Evolutionary conservation across 2,329 filamentous ascomycete genomes (phyloP).

Genomic region (Domatiomyces globalis): DNA sequence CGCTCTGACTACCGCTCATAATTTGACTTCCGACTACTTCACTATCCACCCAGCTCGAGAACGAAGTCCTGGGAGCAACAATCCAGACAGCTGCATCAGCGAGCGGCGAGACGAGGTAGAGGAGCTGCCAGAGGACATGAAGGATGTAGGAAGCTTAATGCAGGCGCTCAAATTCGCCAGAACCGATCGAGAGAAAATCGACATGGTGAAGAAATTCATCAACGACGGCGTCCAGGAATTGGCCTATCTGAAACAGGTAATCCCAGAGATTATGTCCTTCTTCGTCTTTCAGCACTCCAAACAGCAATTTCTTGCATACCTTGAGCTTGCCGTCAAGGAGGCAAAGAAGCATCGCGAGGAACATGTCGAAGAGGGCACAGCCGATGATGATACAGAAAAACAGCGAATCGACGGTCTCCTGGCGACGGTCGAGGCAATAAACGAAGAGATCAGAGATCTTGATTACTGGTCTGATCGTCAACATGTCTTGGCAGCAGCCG

Average conservation of each 20-base stretch:
- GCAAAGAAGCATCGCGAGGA: slow-evolving; percentile 37
- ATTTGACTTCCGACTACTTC: slow-evolving; percentile 67
- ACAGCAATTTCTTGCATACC: slow-evolving; percentile 55
- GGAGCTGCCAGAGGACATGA: slow-evolving; percentile 39
- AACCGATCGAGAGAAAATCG: slow-evolving; percentile 85
- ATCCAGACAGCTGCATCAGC: slow-evolving; percentile 20
- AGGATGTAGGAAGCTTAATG: slow-evolving; percentile 56
- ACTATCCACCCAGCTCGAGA: slow-evolving; percentile 49
- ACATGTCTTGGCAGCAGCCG: slow-evolving; percentile 15
- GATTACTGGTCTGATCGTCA: slow-evolving; percentile 73
- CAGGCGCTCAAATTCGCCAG: slow-evolving; percentile 50
- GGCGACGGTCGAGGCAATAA: slow-evolving; percentile 59
- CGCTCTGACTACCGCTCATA: slow-evolving; percentile 41
- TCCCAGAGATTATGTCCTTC: slow-evolving; percentile 71
- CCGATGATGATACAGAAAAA: slow-evolving; percentile 32
- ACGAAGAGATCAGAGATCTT: slow-evolving; percentile 63
- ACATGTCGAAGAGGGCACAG: slow-evolving; percentile 27
- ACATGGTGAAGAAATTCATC: slow-evolving; percentile 71
- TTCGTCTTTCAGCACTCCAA: slow-evolving; percentile 85
- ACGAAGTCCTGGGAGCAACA: slow-evolving; percentile 28
- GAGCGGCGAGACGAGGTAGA: slow-evolving; percentile 30
- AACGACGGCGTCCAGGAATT: slow-evolving; percentile 62
- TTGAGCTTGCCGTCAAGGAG: slow-evolving; percentile 51
- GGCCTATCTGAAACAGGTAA: slow-evolving; percentile 57
- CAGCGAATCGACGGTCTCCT: slow-evolving; percentile 54